Conservation (phyloP, 768 basidiomycete genomes). For the Candolleomyces efflorescens region DNA sequence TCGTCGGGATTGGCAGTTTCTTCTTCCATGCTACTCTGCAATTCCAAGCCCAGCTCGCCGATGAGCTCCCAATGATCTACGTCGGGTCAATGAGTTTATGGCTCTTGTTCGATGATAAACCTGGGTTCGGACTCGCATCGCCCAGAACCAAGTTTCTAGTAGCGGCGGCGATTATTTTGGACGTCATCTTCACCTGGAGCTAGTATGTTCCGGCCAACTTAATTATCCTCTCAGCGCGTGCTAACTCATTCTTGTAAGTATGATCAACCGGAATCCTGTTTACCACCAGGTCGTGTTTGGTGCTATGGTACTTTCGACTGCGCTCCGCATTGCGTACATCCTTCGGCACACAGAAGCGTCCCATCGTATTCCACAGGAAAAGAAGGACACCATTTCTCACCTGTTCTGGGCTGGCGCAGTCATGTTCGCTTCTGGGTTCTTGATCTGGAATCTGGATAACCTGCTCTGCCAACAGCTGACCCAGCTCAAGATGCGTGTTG, state of each 20-base stretch:
- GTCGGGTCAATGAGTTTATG: constrained; percentile 58
- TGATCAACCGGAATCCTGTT: constrained; percentile 66
- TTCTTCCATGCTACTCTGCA: constrained; percentile 75
- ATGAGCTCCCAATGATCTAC: constrained; percentile 83
- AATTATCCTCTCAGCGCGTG: constrained; percentile 4
- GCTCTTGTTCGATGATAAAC: constrained; percentile 54
- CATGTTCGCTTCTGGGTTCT: constrained; percentile 60
- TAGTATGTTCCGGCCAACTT: constrained; percentile 50
- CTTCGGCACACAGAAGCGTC: constrained; percentile 39
- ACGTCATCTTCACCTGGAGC: constrained; percentile 61
- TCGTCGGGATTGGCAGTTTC: constrained; percentile 75
- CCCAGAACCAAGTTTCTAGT: constrained; percentile 37
- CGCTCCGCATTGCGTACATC: constrained; percentile 49
- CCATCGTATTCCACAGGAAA: constrained; percentile 36
- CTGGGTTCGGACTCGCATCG: constrained; percentile 41
- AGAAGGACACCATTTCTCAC: constrained; percentile 34
- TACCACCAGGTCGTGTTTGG: constrained; percentile 80
- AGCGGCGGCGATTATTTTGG: constrained; percentile 39
- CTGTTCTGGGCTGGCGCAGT: constrained; percentile 51
- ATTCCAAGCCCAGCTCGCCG: constrained; percentile 74
- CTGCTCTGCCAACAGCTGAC: constrained; percentile 62
- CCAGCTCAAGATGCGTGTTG: constrained; percentile 47
- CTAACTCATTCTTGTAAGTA: constrained; percentile 30
- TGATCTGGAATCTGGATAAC: constrained; percentile 81
- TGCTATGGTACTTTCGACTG: constrained; percentile 43